Evolutionary conservation across 2,329 filamentous ascomycete genomes (phyloP).

Genomic region (Calonectria crousiana): DNA sequence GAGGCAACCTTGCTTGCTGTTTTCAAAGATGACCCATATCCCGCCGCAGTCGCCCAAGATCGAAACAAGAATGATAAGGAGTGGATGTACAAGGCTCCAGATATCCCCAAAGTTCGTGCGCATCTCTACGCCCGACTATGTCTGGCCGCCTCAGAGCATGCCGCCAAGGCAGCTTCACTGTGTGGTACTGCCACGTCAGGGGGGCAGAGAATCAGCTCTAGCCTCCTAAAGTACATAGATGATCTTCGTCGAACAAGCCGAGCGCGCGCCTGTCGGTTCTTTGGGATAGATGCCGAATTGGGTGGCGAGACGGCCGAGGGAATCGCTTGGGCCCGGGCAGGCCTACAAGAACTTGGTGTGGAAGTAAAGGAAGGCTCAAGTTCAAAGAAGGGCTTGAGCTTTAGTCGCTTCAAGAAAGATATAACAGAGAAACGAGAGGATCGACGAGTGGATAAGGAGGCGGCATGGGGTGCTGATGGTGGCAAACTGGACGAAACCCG

Average conservation of each 20-base stretch:
- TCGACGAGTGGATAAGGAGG: constrained; percentile 79
- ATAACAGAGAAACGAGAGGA: constrained; percentile 85
- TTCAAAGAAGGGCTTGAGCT: constrained; percentile 66
- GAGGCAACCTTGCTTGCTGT: constrained; percentile 93
- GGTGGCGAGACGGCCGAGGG: constrained; percentile 84
- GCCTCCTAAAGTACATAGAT: constrained; percentile 78
- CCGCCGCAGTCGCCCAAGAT: constrained; percentile 82
- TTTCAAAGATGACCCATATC: constrained; percentile 94
- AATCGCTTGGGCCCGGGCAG: constrained; percentile 88
- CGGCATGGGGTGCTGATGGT: constrained; percentile 83
- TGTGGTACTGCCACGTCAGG: constrained; percentile 55
- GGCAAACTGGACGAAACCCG: constrained; percentile 87
- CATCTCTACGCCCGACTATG: constrained; percentile 90
- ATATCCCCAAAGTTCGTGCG: constrained; percentile 89
- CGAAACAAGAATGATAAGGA: constrained; percentile 87
- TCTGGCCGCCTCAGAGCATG: constrained; percentile 89
- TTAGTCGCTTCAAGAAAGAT: constrained; percentile 77
- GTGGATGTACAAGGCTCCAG: constrained; percentile 95
- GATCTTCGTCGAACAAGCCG: constrained; percentile 81
- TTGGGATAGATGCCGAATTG: constrained; percentile 89
- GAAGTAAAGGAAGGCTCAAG: constrained; percentile 56
- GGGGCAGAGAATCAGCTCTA: constrained; percentile 69
- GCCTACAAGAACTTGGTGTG: constrained; percentile 79
- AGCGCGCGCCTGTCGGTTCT: constrained; percentile 89
- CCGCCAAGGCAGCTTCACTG: constrained; percentile 74